phyloP scores from a whole-genome alignment of 306 rosid genomes.

The Crataegus laevigata region DNA sequence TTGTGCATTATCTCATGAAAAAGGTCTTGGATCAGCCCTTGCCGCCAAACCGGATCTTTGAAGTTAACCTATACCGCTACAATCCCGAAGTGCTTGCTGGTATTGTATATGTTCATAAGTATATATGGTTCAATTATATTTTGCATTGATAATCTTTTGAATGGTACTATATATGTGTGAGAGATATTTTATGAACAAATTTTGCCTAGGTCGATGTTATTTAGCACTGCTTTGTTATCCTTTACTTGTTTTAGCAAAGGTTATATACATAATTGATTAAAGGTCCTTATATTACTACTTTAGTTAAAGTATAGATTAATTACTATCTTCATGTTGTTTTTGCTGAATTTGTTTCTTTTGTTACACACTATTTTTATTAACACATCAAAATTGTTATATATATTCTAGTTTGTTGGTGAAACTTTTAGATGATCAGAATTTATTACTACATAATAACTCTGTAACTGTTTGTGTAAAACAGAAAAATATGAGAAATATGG shows the following conservation, averaged over 20 bases:
- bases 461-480: background rate
- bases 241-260: background rate
- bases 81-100: slow-evolving; percentile 15
- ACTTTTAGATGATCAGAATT: background rate
- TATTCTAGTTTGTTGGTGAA: background rate
- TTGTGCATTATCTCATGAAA: background rate
- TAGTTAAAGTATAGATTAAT: background rate
- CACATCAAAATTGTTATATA: background rate
- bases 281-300: background rate
- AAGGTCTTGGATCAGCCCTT: background rate
- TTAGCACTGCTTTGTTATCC: background rate
- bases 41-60: slow-evolving; percentile 1
- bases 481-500: background rate
- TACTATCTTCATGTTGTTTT: background rate
- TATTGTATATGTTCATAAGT: background rate
- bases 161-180: too few relatives aligned
- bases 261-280: background rate
- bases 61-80: slow-evolving; percentile 12
- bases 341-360: background rate
- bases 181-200: background rate
- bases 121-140: background rate
- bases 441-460: background rate
- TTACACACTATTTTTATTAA: background rate
- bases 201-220: background rate
- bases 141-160: background rate